Evolutionary conservation across 1,284 basidiomycete species (phyloP).

Genomic region (Neotropicomus parvogracilis): DNA sequence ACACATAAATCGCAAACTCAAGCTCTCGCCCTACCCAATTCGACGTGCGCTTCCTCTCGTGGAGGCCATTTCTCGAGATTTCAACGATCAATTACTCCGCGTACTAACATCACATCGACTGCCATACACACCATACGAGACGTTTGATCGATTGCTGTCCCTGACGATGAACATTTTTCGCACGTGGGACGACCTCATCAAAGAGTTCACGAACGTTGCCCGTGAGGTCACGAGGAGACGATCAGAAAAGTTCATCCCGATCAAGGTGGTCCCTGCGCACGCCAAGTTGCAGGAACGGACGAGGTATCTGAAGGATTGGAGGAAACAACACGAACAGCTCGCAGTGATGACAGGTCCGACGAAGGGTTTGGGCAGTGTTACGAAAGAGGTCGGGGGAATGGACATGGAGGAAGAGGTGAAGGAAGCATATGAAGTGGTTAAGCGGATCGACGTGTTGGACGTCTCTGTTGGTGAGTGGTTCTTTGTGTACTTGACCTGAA

Average conservation of each 20-base stretch:
- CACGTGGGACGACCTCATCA: conserved; percentile 96
- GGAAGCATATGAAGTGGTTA: conserved; percentile 91
- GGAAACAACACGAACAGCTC: conserved; percentile 96
- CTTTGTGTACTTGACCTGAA: not conserved
- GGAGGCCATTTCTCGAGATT: conserved; percentile 96
- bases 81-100: conserved; percentile 91
- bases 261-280: conserved; percentile 92
- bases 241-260: conserved; percentile 92
- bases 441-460: conserved; percentile 94
- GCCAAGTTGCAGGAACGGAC: conserved; percentile 88
- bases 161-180: conserved; percentile 83
- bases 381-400: conserved; percentile 76
- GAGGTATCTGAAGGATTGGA: conserved; percentile 86
- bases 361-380: conserved; percentile 71
- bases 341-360: conserved; percentile 97
- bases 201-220: conserved; percentile 97
- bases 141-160: conserved; percentile 83
- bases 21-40: conserved; percentile 93
- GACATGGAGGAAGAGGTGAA: conserved; percentile 98
- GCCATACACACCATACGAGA: conserved; percentile 91
- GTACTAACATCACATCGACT: conserved; percentile 88
- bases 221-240: conserved; percentile 93
- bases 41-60: conserved; percentile 93
- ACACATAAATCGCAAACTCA: conserved; percentile 95
- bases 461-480: conserved; percentile 70